Evolutionary conservation across 176 grass and related monocot species (phyloP).

Genomic region (Avena atlantica): DNA sequence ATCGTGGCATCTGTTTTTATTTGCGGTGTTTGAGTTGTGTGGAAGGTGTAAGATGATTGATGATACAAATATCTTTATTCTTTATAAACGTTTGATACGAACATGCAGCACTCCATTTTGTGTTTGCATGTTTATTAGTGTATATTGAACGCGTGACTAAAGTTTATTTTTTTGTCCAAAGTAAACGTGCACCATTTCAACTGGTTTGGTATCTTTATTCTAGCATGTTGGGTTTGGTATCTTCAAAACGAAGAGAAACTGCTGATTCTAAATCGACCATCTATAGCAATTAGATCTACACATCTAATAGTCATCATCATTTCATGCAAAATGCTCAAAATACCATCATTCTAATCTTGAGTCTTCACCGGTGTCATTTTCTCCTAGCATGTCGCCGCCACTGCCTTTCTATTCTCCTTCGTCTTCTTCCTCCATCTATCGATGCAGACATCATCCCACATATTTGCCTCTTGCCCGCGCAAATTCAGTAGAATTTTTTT

Average conservation of each 20-base stretch:
- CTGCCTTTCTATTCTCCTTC: too few species aligned
- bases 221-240: neutral
- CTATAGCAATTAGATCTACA: neutral
- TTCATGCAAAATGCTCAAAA: too few species aligned
- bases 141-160: neutral
- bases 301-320: too few species aligned
- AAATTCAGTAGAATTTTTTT: too few species aligned
- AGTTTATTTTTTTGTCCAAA: too few species aligned
- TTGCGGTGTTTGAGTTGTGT: slow-evolving; percentile 18
- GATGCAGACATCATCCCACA: too few species aligned
- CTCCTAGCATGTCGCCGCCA: too few species aligned
- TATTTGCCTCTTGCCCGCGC: too few species aligned
- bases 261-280: neutral
- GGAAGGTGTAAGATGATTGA: neutral
- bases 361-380: too few species aligned
- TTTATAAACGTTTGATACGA: too few species aligned
- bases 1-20: slow-evolving; percentile 39
- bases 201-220: neutral
- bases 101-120: neutral
- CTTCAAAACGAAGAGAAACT: neutral
- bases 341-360: too few species aligned
- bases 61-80: neutral
- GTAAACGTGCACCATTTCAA: neutral
- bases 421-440: too few species aligned
- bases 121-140: neutral